Evolutionary conservation across 2,329 filamentous ascomycete species (phyloP), one percentile per base, ranked within the genome.

Genomic region (Trichophaea hybrida): DNA sequence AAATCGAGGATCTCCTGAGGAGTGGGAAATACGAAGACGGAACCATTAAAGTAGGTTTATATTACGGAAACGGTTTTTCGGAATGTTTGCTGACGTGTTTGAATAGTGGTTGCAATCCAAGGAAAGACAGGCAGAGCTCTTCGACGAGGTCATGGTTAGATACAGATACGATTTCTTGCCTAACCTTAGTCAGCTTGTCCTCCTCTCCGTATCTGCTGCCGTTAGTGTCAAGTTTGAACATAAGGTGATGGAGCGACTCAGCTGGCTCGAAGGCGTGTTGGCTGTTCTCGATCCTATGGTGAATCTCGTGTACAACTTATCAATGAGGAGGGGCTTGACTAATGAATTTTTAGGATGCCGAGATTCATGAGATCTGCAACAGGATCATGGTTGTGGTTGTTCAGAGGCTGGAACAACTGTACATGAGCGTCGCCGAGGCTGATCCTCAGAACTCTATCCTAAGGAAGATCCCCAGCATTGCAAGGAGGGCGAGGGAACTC

Each of bases 131-230:
- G 77, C 82, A 60, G 79, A 82, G 61, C 78, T 85, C 55, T 86
- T 84, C 70, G 75, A 78, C 35, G 74, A 76, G 64, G 78, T 78
- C 55, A 73, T 81, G 51, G 72, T 73, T 53, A 76, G 77, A 61
- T 76, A 76, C 69, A 73, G 75, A 65, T 76, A 78, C 0, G 72
- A 74, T 13, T 76, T 79, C 62, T 74, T 85, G 60, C 76, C 76
- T 59, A 76, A 76, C 35, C 70, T 85, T 55, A 80, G 80, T 52
- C 78, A 81, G 15, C 74, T 85, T 17, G 75, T 85, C 55, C 74
- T 83, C 17, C 74, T 85, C 51, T 83, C 82, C 1, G 78, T 84
- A 43, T 81, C 81, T 57, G 80, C 82, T 31, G 83, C 81, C 6
- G 76, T 85, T 58, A 79, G 80, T 38, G 76, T 80, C 67, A 75